phyloP scores from a whole-genome alignment of 352 stramenopile species.

The Globisporangium megalacanthum region DNA sequence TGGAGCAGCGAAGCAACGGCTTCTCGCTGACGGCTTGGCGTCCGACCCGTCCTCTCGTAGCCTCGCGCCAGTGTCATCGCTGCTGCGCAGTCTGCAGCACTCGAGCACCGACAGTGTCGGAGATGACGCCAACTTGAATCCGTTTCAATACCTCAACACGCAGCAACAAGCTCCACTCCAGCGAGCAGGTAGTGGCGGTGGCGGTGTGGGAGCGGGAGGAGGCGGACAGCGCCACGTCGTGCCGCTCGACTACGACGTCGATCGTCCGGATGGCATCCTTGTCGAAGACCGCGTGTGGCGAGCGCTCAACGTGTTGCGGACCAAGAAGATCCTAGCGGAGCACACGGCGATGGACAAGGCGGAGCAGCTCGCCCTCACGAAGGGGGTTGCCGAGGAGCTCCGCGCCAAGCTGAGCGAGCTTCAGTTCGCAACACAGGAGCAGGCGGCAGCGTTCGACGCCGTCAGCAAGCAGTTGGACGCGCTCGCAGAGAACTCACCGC shows the following conservation, averaged over 20 bases:
- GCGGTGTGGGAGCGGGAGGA: background rate
- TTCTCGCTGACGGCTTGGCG: conserved; percentile 28
- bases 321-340: conserved; percentile 64
- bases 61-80: conserved; percentile 14
- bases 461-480: conserved; percentile 25
- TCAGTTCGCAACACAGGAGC: conserved; percentile 24
- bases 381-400: conserved; percentile 52
- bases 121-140: conserved; percentile 52
- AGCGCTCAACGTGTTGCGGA: conserved; percentile 51
- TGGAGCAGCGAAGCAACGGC: conserved; percentile 28
- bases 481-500: conserved; percentile 53
- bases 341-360: conserved; percentile 40
- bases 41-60: conserved; percentile 25
- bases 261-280: conserved; percentile 57
- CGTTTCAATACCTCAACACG: conserved; percentile 57
- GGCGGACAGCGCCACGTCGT: conserved; percentile 29
- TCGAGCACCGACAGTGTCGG: conserved; percentile 24
- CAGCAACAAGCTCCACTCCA: conserved; percentile 20
- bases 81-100: conserved; percentile 31
- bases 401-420: conserved; percentile 38
- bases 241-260: conserved; percentile 63
- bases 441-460: conserved; percentile 4
- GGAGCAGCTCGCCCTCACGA: conserved; percentile 43
- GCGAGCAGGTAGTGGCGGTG: conserved; percentile 5
- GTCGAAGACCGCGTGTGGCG: conserved; percentile 67